Evolutionary conservation across 768 basidiomycete genomes (phyloP).

Genomic region (Pleurotus djamor): DNA sequence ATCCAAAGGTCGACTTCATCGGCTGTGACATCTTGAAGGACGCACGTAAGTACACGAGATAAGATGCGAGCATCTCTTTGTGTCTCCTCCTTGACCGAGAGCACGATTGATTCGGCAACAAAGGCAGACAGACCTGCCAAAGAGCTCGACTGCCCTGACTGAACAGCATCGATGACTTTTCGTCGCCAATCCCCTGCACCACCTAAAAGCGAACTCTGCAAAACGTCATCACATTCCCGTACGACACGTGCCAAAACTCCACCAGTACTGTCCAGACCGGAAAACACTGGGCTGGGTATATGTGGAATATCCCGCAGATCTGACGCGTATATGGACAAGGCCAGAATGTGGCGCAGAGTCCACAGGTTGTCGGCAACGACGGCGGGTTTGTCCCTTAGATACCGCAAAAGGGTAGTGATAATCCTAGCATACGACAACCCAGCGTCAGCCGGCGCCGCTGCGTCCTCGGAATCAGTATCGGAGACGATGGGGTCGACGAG

Average conservation of each 20-base stretch:
- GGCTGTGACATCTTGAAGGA: slow-evolving; percentile 55
- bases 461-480: slow-evolving; percentile 16
- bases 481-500: slow-evolving; percentile 61
- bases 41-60: slow-evolving; percentile 54
- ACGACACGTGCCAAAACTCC: slow-evolving; percentile 28
- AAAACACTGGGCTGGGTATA: slow-evolving; percentile 47
- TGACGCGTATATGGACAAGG: slow-evolving; percentile 57
- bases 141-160: background rate
- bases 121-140: slow-evolving; percentile 19
- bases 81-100: slow-evolving; percentile 35
- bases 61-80: slow-evolving; percentile 60
- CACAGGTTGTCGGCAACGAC: slow-evolving; percentile 57
- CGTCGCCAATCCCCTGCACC: slow-evolving; percentile 7
- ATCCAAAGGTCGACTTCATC: slow-evolving; percentile 81
- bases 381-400: slow-evolving; percentile 59
- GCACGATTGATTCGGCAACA: slow-evolving; percentile 26
- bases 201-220: background rate
- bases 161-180: slow-evolving; percentile 1
- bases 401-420: slow-evolving; percentile 50
- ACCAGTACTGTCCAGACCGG: background rate
- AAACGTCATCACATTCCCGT: slow-evolving; percentile 15
- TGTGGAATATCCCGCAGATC: slow-evolving; percentile 58
- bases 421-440: slow-evolving; percentile 65
- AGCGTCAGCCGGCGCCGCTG: slow-evolving; percentile 40
- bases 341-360: slow-evolving; percentile 69